Percentiles rank a stretch among this genome's conserved stretches.
Evolutionary conservation across 2,329 filamentous ascomycete genomes (phyloP).

Genomic region (Pyricularia pennisetigena): DNA sequence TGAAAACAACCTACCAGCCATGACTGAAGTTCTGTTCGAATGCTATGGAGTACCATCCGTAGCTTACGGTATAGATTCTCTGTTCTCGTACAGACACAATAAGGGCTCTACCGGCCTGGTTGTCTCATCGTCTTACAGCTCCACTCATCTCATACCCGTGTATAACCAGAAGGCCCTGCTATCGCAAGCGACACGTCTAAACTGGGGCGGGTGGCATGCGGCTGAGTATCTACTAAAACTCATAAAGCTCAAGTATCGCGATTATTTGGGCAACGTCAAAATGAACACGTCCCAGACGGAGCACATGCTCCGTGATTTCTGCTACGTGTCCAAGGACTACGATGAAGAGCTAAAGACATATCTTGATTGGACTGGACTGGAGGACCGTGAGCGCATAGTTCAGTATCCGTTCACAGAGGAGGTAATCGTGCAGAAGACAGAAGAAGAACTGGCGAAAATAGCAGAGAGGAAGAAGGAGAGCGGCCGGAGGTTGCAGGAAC

Average conservation of each 20-base stretch:
- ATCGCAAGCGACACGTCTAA: slow-evolving; percentile 76
- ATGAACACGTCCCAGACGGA: slow-evolving; percentile 81
- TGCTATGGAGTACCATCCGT: slow-evolving; percentile 86
- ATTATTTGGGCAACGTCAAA: slow-evolving; percentile 62
- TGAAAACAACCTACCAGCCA: slow-evolving; percentile 44
- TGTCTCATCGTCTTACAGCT: slow-evolving; percentile 83
- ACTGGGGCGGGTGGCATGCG: slow-evolving; percentile 88
- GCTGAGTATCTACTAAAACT: slow-evolving; percentile 89
- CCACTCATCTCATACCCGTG: slow-evolving; percentile 92
- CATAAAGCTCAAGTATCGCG: slow-evolving; percentile 75
- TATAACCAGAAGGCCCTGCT: slow-evolving; percentile 78
- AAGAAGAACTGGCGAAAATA: slow-evolving; percentile 82
- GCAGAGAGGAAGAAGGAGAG: slow-evolving; percentile 94
- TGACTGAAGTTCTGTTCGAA: slow-evolving; percentile 97
- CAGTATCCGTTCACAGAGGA: slow-evolving; percentile 94
- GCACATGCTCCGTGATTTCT: slow-evolving; percentile 77
- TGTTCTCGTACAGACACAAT: slow-evolving; percentile 94
- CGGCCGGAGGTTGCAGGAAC: slow-evolving; percentile 81
- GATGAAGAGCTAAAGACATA: slow-evolving; percentile 66
- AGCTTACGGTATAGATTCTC: slow-evolving; percentile 88
- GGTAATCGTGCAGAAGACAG: slow-evolving; percentile 79
- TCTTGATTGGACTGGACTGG: slow-evolving; percentile 84
- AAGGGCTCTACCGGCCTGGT: slow-evolving; percentile 79
- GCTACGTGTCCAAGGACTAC: slow-evolving; percentile 80
- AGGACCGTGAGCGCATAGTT: slow-evolving; percentile 79